phyloP scores from a whole-genome alignment of 1,284 basidiomycete genomes.

The Sanghuangporus weigelae region DNA sequence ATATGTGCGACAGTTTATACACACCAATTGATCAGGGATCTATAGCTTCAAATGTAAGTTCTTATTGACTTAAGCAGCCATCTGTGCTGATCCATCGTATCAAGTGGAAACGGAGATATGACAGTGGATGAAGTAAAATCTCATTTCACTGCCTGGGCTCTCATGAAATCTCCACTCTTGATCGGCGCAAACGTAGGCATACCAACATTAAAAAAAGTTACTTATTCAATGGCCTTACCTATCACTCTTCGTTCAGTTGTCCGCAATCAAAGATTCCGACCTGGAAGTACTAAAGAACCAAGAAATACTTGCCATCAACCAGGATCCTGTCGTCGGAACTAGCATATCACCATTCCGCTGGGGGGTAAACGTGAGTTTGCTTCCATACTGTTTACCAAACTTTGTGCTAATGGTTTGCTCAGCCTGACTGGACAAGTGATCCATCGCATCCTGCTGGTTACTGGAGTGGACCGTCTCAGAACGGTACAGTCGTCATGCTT shows the following conservation, averaged over 20 bases:
- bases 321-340: conserved; percentile 57
- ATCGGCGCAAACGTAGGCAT: conserved; percentile 36
- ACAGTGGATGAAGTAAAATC: conserved; percentile 56
- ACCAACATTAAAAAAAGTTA: conserved; percentile 25
- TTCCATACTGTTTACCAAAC: neutral
- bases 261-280: conserved; percentile 40
- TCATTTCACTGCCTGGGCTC: conserved; percentile 61
- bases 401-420: neutral
- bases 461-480: conserved; percentile 46
- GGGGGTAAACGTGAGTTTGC: conserved; percentile 48
- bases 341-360: conserved; percentile 61
- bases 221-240: conserved; percentile 30
- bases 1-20: neutral
- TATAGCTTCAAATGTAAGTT: conserved; percentile 49
- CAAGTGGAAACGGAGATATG: conserved; percentile 50
- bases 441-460: conserved; percentile 43
- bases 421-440: conserved; percentile 47
- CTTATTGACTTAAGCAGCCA: neutral
- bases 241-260: conserved; percentile 34
- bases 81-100: neutral
- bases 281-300: conserved; percentile 53
- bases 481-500: conserved; percentile 51
- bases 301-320: conserved; percentile 66
- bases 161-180: conserved; percentile 55
- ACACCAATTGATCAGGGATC: conserved; percentile 3